Percentiles rank a stretch among this genome's conserved stretches.
Evolutionary conservation across 2,329 filamentous ascomycete species (phyloP).

Genomic region (Colletotrichum gigasporum): DNA sequence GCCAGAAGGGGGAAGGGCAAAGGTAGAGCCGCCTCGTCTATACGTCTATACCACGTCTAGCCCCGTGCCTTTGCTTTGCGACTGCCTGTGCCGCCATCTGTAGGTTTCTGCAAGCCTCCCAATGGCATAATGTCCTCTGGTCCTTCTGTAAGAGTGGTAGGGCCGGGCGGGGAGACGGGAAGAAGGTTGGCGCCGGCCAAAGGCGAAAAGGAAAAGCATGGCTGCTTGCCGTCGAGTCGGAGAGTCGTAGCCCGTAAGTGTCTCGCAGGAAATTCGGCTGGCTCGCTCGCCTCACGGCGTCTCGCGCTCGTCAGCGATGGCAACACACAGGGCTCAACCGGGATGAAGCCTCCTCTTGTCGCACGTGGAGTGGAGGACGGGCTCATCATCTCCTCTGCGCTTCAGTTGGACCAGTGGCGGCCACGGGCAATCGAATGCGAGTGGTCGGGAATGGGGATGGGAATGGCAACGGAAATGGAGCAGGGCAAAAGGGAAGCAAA

Average conservation of each 20-base stretch:
- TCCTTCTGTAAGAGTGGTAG: background rate
- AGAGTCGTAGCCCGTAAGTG: background rate
- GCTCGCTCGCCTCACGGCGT: slow-evolving; percentile 5
- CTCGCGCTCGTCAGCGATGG: background rate
- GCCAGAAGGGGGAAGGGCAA: background rate
- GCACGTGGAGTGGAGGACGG: slow-evolving; percentile 8
- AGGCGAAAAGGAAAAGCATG: background rate
- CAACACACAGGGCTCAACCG: background rate
- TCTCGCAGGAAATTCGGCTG: slow-evolving; percentile 9
- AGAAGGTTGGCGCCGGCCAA: background rate
- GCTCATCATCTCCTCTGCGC: background rate
- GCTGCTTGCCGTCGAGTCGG: background rate
- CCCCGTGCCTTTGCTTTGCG: background rate
- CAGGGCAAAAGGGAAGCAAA: background rate
- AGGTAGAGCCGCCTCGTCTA: too few relatives aligned
- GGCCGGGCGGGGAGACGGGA: background rate
- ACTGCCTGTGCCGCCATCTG: background rate
- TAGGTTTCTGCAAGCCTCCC: background rate
- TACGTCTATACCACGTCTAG: too few relatives aligned
- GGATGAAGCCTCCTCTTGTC: slow-evolving; percentile 6
- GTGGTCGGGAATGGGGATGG: background rate
- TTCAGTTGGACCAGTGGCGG: background rate
- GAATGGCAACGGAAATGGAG: slow-evolving; percentile 1
- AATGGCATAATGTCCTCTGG: background rate
- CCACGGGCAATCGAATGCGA: background rate